phyloP scores from a whole-genome alignment of 2,329 filamentous ascomycete genomes.

The Neospermospora avenae region DNA sequence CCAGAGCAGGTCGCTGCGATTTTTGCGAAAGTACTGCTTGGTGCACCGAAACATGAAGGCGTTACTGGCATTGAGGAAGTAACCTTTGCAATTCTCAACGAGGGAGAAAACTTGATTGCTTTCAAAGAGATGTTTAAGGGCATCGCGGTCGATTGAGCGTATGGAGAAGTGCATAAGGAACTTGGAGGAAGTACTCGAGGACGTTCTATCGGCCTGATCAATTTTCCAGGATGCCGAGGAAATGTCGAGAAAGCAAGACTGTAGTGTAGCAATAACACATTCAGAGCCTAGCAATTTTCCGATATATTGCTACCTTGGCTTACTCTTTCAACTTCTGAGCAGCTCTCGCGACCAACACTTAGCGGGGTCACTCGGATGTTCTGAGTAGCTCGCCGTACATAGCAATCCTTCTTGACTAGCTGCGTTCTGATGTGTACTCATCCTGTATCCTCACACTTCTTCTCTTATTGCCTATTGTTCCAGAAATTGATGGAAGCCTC shows the following conservation, averaged over 20 bases:
- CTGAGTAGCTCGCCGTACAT: no score
- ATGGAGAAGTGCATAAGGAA: background rate
- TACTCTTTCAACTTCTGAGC: no score
- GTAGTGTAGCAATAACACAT: no score
- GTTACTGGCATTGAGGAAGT: conserved; percentile 53
- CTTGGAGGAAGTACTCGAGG: background rate
- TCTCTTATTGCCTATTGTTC: no score
- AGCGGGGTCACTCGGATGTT: no score
- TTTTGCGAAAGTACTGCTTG: conserved; percentile 57
- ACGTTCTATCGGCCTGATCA: background rate
- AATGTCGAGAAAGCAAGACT: background rate
- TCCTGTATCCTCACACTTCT: no score
- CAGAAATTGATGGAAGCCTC: no score
- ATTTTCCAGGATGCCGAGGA: background rate
- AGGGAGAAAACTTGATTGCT: conserved; percentile 50
- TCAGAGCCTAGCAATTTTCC: background rate
- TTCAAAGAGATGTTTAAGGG: conserved; percentile 39
- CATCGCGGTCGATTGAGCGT: background rate
- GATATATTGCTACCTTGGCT: no score
- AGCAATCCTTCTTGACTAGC: no score
- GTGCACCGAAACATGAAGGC: conserved; percentile 55
- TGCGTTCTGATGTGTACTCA: no score
- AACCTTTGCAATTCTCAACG: conserved; percentile 60
- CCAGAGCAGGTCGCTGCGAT: conserved; percentile 57
- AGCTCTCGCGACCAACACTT: no score